phyloP scores from a whole-genome alignment of 2,329 filamentous ascomycete species.

The Bisporella sp. region DNA sequence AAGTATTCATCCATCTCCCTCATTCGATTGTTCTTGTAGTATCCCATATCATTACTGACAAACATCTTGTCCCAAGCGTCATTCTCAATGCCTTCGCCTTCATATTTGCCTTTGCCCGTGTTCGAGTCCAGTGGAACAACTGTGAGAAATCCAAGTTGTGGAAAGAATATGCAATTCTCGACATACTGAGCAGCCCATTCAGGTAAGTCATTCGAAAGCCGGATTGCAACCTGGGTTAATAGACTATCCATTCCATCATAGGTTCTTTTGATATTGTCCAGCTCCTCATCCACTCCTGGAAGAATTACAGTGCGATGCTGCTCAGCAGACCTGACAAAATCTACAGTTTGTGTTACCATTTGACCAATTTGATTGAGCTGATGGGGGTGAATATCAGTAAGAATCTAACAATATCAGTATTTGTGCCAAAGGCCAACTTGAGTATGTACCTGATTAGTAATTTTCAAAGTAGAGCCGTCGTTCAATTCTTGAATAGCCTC shows the following conservation, averaged over 20 bases:
- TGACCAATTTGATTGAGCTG: slow-evolving; percentile 60
- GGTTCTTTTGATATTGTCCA: slow-evolving; percentile 71
- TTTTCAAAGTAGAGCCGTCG: slow-evolving; percentile 42
- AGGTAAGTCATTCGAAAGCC: slow-evolving; percentile 58
- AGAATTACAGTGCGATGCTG: slow-evolving; percentile 68
- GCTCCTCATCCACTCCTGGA: slow-evolving; percentile 60
- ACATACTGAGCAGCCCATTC: slow-evolving; percentile 45
- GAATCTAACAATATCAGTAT: slow-evolving; percentile 35
- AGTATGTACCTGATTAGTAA: slow-evolving; percentile 44
- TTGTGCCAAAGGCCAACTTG: background rate
- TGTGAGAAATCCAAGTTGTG: slow-evolving; percentile 85
- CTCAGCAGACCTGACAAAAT: slow-evolving; percentile 66
- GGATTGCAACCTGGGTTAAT: slow-evolving; percentile 58
- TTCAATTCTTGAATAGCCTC: slow-evolving; percentile 53
- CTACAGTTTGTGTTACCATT: slow-evolving; percentile 66
- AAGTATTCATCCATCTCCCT: slow-evolving; percentile 70
- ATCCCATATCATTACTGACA: slow-evolving; percentile 59
- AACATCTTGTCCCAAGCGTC: slow-evolving; percentile 76
- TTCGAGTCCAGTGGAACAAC: slow-evolving; percentile 57
- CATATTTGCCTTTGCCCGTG: slow-evolving; percentile 53
- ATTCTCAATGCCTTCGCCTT: slow-evolving; percentile 47
- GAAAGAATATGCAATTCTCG: slow-evolving; percentile 80
- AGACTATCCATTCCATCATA: slow-evolving; percentile 74
- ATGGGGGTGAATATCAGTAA: slow-evolving; percentile 49
- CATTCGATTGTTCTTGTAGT: slow-evolving; percentile 85